Evolutionary conservation across 257 asterid species (phyloP), one percentile per base, ranked within the genome.

Genomic region (Penstemon newberryi): DNA sequence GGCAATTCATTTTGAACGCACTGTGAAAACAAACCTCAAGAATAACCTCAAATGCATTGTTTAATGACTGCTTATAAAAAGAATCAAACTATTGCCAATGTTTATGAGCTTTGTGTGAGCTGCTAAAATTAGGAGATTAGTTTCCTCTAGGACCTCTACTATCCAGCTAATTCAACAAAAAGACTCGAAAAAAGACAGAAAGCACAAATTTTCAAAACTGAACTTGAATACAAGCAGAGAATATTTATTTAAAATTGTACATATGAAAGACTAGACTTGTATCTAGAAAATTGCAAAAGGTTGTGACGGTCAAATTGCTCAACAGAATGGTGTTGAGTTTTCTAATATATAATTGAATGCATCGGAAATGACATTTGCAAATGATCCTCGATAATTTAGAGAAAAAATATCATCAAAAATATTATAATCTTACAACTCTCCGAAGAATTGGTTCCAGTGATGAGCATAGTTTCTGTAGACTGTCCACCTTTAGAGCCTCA

Each of bases 381-480:
- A 54, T 38, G 52, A 56, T 44, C 40, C 61, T 66, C 56, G n/a
- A 71, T 45, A 60, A 44, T 56, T 7, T 44, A 56, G 36, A 68
- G 11, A 73, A 52, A 40, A 67, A 41, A 45, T 58, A 65, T 56
- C 37, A 38, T 42, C 45, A 52, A 11, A 47, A 49, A 66, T 70
- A 72, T 54, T 65, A 50, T 12, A 63, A 72, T 78, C 97, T 92
- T 89, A 92, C 98, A 73, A 92, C 98, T 89, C 92, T 89, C 39
- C 98, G 96, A 56, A 92, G 95, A 82, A 92, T 83, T 42, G 98
- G 96, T 79, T 92, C 98, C 84, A 92, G 72, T 7, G 98, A 89
- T 54, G 98, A 92, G 83, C 98, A 92, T 47, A 92, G 95, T 75
- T 92, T 92, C 77, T 92, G 98, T 74, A 92, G 85, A 80, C 96